These are phyloP conservation scores for Mycena haematopus DNA, from an alignment of 768 basidiomycete genomes.

Conservation along the genomic window DNA sequence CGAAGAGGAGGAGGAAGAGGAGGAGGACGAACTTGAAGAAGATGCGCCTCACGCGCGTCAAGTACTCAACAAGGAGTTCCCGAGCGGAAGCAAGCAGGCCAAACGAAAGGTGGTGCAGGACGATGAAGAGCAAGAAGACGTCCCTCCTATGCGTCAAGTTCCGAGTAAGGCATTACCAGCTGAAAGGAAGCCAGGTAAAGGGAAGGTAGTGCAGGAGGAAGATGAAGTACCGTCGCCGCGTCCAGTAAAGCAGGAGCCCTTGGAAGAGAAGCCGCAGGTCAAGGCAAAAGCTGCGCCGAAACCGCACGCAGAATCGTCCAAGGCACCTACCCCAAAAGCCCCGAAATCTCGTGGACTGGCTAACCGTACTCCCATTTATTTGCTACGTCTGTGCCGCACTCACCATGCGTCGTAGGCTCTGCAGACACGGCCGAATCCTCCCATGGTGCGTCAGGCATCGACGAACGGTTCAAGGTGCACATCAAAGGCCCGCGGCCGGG, in stretches of 20 bases:
- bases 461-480: slow-evolving; percentile 21
- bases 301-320: slow-evolving; percentile 1
- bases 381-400: background rate
- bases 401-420: background rate
- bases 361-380: background rate
- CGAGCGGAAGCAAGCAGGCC: background rate
- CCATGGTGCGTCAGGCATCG: background rate
- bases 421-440: slow-evolving; percentile 9
- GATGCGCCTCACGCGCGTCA: slow-evolving; percentile 10
- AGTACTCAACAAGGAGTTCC: slow-evolving; percentile 3
- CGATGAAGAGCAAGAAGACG: background rate
- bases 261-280: background rate
- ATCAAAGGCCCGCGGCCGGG: slow-evolving; percentile 12
- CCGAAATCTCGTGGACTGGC: background rate
- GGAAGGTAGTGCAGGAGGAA: background rate
- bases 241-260: background rate
- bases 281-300: background rate
- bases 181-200: background rate
- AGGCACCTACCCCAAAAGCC: background rate
- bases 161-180: background rate
- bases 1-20: slow-evolving; percentile 6
- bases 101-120: background rate
- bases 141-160: background rate
- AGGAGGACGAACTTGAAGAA: slow-evolving; percentile 6
- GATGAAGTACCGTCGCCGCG: background rate